These are phyloP conservation scores for Saprolegnia parasitica DNA, from an alignment of 352 stramenopile genomes.

Conservation along the genomic window DNA sequence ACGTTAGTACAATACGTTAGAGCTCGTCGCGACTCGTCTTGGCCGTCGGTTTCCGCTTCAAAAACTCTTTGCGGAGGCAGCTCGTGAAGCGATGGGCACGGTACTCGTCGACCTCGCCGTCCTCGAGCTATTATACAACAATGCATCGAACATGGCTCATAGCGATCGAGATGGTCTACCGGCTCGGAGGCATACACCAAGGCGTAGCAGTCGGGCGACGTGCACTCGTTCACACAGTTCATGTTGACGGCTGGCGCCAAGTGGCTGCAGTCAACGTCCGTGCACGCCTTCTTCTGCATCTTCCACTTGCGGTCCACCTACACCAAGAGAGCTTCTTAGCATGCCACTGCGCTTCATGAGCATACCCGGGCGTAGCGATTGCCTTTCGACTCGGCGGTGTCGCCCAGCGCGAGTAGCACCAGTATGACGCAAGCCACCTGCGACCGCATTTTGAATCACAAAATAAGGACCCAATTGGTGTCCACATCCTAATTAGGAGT, in stretches of 20 bases:
- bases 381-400: conserved; percentile 3
- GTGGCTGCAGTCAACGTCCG: conserved; percentile 10
- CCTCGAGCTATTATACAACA: conserved; percentile 20
- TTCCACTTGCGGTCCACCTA: conserved; percentile 28
- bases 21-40: conserved; percentile 4
- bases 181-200: conserved; percentile 19
- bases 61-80: conserved; percentile 25
- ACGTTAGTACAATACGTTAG: conserved; percentile 1
- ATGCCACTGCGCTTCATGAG: background rate
- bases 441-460: background rate
- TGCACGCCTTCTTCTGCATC: conserved; percentile 25
- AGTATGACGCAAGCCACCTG: background rate
- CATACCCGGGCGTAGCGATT: conserved; percentile 18
- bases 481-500: too few species aligned
- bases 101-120: conserved; percentile 27
- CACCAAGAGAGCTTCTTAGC: background rate
- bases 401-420: background rate
- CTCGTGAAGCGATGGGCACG: conserved; percentile 3
- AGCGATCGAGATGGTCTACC: background rate
- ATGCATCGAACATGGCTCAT: background rate
- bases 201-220: conserved; percentile 8
- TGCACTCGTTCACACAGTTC: conserved; percentile 27
- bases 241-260: conserved; percentile 14
- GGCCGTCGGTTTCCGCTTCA: background rate
- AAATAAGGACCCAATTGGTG: background rate